Conservation (phyloP, 1,284 basidiomycete species). For the Leucoagaricus sp. region DNA sequence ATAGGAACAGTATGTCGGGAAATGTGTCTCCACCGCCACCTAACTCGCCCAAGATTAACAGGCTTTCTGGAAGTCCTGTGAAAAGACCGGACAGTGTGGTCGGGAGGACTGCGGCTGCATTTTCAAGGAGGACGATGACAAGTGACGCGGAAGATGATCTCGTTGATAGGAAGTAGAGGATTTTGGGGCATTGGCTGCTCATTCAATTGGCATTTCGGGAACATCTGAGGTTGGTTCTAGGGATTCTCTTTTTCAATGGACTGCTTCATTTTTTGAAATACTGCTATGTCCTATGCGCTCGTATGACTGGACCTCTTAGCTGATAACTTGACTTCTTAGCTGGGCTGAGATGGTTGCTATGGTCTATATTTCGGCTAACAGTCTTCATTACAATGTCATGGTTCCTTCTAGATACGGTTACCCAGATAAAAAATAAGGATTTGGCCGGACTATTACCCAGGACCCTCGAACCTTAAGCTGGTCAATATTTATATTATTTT, state of each 20-base stretch:
- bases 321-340: background rate
- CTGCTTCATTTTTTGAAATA: too few relatives aligned
- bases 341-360: too few relatives aligned
- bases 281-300: too few relatives aligned
- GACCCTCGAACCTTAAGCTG: too few relatives aligned
- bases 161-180: constrained; percentile 40
- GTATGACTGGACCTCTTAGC: too few relatives aligned
- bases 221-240: background rate
- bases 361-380: too few relatives aligned
- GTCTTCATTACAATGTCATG: too few relatives aligned
- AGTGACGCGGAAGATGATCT: constrained; percentile 80
- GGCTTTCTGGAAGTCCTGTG: constrained; percentile 46
- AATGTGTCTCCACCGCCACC: constrained; percentile 29
- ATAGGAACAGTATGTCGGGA: constrained; percentile 44
- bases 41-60: constrained; percentile 35
- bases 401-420: too few relatives aligned
- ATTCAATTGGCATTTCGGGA: background rate
- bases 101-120: constrained; percentile 48
- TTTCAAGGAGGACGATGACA: constrained; percentile 75
- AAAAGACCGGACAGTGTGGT: constrained; percentile 46
- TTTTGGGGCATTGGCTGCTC: background rate
- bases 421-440: too few relatives aligned
- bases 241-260: too few relatives aligned
- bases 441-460: too few relatives aligned
- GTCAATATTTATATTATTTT: too few relatives aligned